A percentile compares a stretch with the other conserved stretches of the same genome.
Conservation (phyloP, 331 rosid genomes). For the Telfairia occidentalis region DNA sequence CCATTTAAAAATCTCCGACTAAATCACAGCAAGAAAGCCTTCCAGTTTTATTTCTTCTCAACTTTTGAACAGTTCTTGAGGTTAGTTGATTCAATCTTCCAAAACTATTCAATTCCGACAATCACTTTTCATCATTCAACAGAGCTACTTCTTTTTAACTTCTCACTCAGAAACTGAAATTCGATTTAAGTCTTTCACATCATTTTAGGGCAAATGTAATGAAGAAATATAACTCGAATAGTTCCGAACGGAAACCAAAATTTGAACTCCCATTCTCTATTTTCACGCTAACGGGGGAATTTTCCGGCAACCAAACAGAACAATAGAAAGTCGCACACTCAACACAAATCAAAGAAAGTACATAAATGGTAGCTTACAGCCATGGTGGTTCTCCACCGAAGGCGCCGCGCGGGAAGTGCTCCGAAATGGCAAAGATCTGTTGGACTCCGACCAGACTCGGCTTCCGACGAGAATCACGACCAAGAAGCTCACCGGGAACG, state of each 20-base stretch:
- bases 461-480: not conserved
- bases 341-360: not conserved
- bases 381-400: not conserved
- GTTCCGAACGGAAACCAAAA: not conserved
- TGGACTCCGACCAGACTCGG: not conserved
- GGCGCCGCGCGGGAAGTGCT: not conserved
- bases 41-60: not conserved
- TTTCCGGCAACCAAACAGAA: conserved; percentile 8
- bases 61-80: not conserved
- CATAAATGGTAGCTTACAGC: conserved; percentile 4
- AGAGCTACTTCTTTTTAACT: not conserved
- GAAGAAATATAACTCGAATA: not conserved
- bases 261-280: not conserved
- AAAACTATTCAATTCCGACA: not conserved
- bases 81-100: not conserved
- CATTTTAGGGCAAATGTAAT: not conserved
- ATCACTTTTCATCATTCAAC: not conserved
- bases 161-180: not conserved
- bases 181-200: not conserved
- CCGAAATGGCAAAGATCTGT: not conserved
- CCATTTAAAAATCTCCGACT: not conserved
- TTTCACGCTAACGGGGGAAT: not conserved
- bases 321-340: not conserved
- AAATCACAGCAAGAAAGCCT: not conserved
- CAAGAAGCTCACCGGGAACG: not conserved